Percentiles rank a stretch among this genome's conserved stretches.
Evolutionary conservation across 805 yeast species (phyloP).

Genomic region (Teunomyces barrocoloradensis): DNA sequence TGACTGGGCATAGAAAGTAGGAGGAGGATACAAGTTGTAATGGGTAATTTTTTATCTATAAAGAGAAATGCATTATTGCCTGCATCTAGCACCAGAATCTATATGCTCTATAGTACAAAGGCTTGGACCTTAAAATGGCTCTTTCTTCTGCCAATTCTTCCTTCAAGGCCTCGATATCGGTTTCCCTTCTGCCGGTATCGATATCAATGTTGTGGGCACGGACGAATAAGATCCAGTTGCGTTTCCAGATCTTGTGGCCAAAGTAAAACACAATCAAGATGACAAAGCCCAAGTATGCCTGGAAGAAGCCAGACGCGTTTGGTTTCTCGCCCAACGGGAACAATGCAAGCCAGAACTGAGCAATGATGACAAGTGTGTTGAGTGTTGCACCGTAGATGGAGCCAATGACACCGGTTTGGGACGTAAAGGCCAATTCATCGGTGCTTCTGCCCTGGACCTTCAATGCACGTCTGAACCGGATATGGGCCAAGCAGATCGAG

Average conservation of each 20-base stretch:
- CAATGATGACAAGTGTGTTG: constrained; percentile 21
- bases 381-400: constrained; percentile 21
- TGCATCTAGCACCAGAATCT: constrained; percentile 31
- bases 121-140: constrained; percentile 28
- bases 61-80: neutral
- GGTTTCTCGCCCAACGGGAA: constrained; percentile 24
- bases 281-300: constrained; percentile 24
- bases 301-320: constrained; percentile 22
- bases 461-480: constrained; percentile 26
- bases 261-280: constrained; percentile 22
- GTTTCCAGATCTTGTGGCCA: constrained; percentile 27
- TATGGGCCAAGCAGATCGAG: constrained; percentile 24
- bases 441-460: constrained; percentile 19
- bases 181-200: constrained; percentile 27
- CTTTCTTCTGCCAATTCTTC: constrained; percentile 32
- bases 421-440: constrained; percentile 21
- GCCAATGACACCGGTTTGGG: constrained; percentile 25
- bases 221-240: constrained; percentile 24
- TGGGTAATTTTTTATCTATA: no score
- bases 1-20: constrained; percentile 20
- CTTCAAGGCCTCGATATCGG: constrained; percentile 24
- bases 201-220: constrained; percentile 22
- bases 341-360: constrained; percentile 27
- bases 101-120: constrained; percentile 33
- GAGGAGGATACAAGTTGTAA: no score